Evolutionary conservation across 306 rosid species (phyloP).

Genomic region (Medicago arabica): DNA sequence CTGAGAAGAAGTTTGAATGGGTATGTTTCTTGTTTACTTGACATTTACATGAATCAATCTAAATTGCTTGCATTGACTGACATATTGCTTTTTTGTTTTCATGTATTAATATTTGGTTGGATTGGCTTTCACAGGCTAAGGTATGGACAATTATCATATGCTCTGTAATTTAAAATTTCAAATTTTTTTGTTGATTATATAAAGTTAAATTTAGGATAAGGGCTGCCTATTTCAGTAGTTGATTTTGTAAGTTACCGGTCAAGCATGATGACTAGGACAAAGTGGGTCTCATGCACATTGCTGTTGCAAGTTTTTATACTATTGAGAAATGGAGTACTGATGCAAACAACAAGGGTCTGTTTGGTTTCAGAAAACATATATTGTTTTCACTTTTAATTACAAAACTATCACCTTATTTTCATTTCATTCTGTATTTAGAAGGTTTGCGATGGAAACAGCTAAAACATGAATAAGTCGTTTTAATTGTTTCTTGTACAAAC

Average conservation of each 20-base stretch:
- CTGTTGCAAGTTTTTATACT: slow-evolving; percentile 24
- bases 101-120: slow-evolving; percentile 50
- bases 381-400: background rate
- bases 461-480: background rate
- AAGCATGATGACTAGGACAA: background rate
- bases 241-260: slow-evolving; percentile 30
- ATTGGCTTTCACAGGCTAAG: slow-evolving; percentile 70
- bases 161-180: slow-evolving; percentile 14
- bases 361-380: background rate
- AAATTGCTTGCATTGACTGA: slow-evolving; percentile 49
- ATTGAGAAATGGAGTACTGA: background rate
- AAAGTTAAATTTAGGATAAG: slow-evolving; percentile 11
- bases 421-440: background rate
- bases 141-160: slow-evolving; percentile 51
- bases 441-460: background rate
- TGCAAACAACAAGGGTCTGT: background rate
- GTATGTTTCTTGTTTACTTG: slow-evolving; percentile 53
- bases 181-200: slow-evolving; percentile 29
- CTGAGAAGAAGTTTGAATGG: slow-evolving; percentile 89
- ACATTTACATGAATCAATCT: slow-evolving; percentile 30
- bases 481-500: background rate
- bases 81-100: slow-evolving; percentile 47
- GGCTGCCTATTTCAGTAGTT: slow-evolving; percentile 5
- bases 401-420: background rate
- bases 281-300: slow-evolving; percentile 29